phyloP scores from a whole-genome alignment of 2,329 filamentous ascomycete species.

The Trichoderma hamatum region DNA sequence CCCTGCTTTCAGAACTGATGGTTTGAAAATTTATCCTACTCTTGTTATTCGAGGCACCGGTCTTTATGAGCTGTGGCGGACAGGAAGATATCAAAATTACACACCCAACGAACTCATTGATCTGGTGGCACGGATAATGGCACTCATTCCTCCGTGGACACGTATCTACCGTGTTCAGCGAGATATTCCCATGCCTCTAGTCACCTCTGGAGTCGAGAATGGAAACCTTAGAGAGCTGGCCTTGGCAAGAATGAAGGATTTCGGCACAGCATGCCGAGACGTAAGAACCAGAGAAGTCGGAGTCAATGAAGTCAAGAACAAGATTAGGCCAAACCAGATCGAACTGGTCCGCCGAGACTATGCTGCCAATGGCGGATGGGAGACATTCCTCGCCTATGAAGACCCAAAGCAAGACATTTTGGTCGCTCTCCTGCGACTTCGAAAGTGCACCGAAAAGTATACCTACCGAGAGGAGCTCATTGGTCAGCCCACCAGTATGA shows the following conservation, averaged over 20 bases:
- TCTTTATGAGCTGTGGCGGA: slow-evolving; percentile 96
- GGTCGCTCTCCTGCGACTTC: slow-evolving; percentile 82
- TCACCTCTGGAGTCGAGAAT: slow-evolving; percentile 98
- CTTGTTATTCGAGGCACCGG: slow-evolving; percentile 96
- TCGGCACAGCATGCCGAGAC: slow-evolving; percentile 94
- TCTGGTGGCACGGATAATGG: slow-evolving; percentile 92
- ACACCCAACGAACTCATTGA: slow-evolving; percentile 96
- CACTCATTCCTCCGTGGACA: slow-evolving; percentile 94
- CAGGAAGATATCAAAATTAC: slow-evolving; percentile 96
- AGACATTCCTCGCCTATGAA: slow-evolving; percentile 97
- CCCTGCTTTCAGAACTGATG: slow-evolving; percentile 92
- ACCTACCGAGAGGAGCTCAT: slow-evolving; percentile 88
- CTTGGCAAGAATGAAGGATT: slow-evolving; percentile 97
- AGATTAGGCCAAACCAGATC: slow-evolving; percentile 93
- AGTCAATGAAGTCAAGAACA: slow-evolving; percentile 99
- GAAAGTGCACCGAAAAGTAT: slow-evolving; percentile 89
- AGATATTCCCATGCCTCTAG: slow-evolving; percentile 99
- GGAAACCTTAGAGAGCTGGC: slow-evolving; percentile 93
- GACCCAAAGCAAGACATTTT: slow-evolving; percentile 98
- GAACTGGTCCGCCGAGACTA: slow-evolving; percentile 95
- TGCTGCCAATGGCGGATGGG: slow-evolving; percentile 93
- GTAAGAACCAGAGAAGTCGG: slow-evolving; percentile 95
- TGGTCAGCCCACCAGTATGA: slow-evolving; percentile 85
- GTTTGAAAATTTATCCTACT: slow-evolving; percentile 96
- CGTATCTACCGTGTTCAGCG: slow-evolving; percentile 97